phyloP scores from a whole-genome alignment of 345 rosid species.

The Dipteronia dyeriana region DNA sequence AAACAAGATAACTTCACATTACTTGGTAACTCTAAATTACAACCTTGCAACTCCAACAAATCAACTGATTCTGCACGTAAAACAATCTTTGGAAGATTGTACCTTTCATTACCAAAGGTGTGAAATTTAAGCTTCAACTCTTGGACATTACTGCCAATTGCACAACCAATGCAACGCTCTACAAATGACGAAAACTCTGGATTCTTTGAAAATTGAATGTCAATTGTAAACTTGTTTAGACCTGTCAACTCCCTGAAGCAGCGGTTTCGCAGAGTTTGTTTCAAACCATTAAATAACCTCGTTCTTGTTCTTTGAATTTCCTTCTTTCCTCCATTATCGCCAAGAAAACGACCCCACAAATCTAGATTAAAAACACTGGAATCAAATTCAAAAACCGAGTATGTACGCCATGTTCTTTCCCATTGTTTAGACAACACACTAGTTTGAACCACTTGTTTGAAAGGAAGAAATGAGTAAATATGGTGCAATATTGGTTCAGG shows the following conservation, averaged over 20 bases:
- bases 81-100: neutral
- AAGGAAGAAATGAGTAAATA: conserved; percentile 1
- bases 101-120: neutral
- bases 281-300: too few relatives aligned
- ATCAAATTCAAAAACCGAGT: neutral
- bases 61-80: neutral
- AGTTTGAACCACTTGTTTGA: neutral
- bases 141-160: neutral
- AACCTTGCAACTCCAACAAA: neutral
- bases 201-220: neutral
- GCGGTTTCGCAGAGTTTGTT: too few relatives aligned
- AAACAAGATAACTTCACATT: neutral
- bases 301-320: too few relatives aligned
- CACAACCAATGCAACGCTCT: neutral
- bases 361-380: neutral
- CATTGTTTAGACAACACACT: neutral
- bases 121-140: neutral
- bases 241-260: too few relatives aligned
- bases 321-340: too few relatives aligned
- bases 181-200: neutral
- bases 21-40: neutral
- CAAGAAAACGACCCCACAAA: too few relatives aligned
- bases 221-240: too few relatives aligned
- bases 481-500: neutral
- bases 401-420: neutral